Base-by-base conservation (phyloP, 1,284 basidiomycete species). In the Heterobasidion annosum region DNA sequence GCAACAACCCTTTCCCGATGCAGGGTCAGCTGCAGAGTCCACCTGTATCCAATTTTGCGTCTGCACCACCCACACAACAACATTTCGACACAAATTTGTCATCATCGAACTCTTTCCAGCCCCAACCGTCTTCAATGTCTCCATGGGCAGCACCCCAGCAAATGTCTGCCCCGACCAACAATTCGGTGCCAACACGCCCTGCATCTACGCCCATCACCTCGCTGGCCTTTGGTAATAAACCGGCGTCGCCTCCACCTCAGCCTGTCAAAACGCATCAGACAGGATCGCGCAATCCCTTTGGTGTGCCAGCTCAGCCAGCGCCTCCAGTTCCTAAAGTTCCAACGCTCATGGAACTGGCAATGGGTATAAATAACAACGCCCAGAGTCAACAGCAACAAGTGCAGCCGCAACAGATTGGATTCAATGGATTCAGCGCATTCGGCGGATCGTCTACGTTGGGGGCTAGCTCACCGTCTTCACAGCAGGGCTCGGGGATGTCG, bases 271-370 rank as follows among this genome's bases (percentile, higher is more conserved):
- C 93, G 5, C 95, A 98, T 67, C 84, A 89, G 68, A 99, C 96
- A 1, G 95, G 96, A 16, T 92, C 91, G 2, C 86, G 85, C 63
- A 99, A 99, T 75, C 96, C 96, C 0, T 99, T 99, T 63, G 94
- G 94, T 7, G 81, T 85, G 25, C 79, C 88, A 2, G 75, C 80
- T 2, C 75, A 82, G 45, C 70, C 85, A n/a, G 71, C 78, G 46
- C 85, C 88, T 10, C 83, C 85, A 15, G 71, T 88, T 16, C 84
- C 88, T 2, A 88, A 86, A 66, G 76, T 77, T 16, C 91, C 89
- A 9, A 91, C 89, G 1, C 72, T 98, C 63, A 82, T 91, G 68
- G 88, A 97, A 64, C 70, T 98, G 8, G 80, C 86, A 1, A 81
- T 79, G 71, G 79, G 80, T 35, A 60, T 68, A 7, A 34, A 25